Conservation (phyloP, 2,329 filamentous ascomycete genomes). For the Penicillium sp. region DNA sequence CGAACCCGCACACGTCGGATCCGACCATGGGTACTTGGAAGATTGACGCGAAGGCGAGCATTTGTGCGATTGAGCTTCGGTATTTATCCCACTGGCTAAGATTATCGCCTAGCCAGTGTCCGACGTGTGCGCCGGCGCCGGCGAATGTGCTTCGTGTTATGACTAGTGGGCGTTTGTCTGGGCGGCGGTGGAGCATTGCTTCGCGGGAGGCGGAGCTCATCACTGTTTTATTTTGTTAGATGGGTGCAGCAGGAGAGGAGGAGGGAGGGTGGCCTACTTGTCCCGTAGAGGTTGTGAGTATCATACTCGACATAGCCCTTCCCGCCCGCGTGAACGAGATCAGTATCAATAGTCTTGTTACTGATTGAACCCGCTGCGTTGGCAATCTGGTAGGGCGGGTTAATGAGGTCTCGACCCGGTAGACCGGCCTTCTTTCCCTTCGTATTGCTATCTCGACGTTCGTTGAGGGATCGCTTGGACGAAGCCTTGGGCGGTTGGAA, state of each 20-base stretch:
- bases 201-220: slow-evolving; percentile 69
- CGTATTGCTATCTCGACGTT: slow-evolving; percentile 9
- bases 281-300: slow-evolving; percentile 77
- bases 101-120: slow-evolving; percentile 69
- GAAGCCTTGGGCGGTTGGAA: slow-evolving; percentile 65
- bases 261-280: slow-evolving; percentile 46
- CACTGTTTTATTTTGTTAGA: slow-evolving; percentile 45
- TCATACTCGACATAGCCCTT: slow-evolving; percentile 73
- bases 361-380: slow-evolving; percentile 60
- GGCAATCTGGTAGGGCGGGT: slow-evolving; percentile 67
- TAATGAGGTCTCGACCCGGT: slow-evolving; percentile 65
- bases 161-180: slow-evolving; percentile 67
- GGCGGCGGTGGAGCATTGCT: slow-evolving; percentile 70
- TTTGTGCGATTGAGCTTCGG: slow-evolving; percentile 61
- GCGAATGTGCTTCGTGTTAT: slow-evolving; percentile 79
- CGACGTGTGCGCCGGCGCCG: slow-evolving; percentile 66
- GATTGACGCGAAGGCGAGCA: slow-evolving; percentile 65
- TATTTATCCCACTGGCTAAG: slow-evolving; percentile 63
- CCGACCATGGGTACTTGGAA: slow-evolving; percentile 72
- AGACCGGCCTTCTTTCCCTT: slow-evolving; percentile 59
- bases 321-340: slow-evolving; percentile 63
- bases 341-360: slow-evolving; percentile 67
- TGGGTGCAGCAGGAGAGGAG: neutral
- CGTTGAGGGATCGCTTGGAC: slow-evolving; percentile 14
- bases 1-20: slow-evolving; percentile 79